phyloP scores from a whole-genome alignment of 2,329 filamentous ascomycete genomes.

The Dactylellina haptotyla region DNA sequence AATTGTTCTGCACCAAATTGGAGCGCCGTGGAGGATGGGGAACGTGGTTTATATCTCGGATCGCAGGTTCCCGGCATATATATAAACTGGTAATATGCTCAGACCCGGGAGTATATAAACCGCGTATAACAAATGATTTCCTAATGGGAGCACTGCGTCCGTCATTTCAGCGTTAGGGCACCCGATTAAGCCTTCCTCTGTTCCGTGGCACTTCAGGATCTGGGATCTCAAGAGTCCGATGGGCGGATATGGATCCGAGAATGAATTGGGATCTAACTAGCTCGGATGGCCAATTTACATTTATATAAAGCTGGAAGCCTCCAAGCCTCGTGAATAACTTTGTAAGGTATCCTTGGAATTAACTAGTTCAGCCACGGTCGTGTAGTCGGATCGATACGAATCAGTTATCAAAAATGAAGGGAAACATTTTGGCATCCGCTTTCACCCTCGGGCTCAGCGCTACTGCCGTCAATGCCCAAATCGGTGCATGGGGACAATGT shows the following conservation, averaged over 20 bases:
- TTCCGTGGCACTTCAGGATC: constrained; percentile 27
- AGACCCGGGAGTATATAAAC: too few relatives aligned
- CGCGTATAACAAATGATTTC: constrained; percentile 16
- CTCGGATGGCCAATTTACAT: not conserved
- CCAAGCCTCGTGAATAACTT: not conserved
- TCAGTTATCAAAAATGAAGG: constrained; percentile 48
- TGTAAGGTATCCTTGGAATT: not conserved
- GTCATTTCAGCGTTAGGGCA: not conserved
- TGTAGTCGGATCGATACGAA: constrained; percentile 9
- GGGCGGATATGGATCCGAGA: constrained; percentile 28
- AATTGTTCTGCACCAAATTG: constrained; percentile 14
- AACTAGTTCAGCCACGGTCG: not conserved
- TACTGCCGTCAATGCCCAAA: constrained; percentile 59
- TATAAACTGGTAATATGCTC: constrained; percentile 7
- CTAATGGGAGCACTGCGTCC: constrained; percentile 38
- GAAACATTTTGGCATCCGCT: constrained; percentile 23
- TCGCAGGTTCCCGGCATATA: not conserved
- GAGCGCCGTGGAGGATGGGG: too few relatives aligned
- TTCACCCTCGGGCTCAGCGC: constrained; percentile 41
- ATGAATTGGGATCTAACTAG: not conserved
- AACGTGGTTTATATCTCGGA: not conserved
- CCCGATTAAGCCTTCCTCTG: constrained; percentile 21
- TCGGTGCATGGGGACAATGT: constrained; percentile 62
- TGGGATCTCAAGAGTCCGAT: constrained; percentile 8
- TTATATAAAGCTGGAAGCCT: constrained; percentile 21